phyloP scores from a whole-genome alignment of 2,329 filamentous ascomycete genomes.

The Fusarium falciforme region DNA sequence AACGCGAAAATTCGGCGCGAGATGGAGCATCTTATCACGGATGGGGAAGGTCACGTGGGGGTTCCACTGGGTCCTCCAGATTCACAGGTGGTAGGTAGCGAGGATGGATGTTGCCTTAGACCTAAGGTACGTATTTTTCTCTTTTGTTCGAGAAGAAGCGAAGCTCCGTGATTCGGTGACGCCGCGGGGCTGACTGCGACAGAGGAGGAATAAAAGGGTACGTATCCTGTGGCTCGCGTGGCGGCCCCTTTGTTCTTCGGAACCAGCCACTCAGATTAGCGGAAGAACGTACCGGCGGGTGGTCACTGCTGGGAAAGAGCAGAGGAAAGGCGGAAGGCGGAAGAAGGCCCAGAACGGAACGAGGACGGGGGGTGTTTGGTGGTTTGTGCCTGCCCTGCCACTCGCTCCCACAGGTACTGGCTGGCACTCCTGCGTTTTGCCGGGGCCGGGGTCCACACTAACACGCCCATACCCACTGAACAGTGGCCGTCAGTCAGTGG shows the following conservation, averaged over 20 bases:
- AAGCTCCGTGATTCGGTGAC: slow-evolving; percentile 23
- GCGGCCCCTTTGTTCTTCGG: slow-evolving; percentile 21
- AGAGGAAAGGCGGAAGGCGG: not conserved
- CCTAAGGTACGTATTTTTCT: not conserved
- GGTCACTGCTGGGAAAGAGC: slow-evolving; percentile 14
- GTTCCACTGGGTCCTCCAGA: not conserved
- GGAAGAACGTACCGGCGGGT: slow-evolving; percentile 21
- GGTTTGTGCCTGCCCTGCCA: not conserved
- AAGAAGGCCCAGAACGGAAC: not conserved
- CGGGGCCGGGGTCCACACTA: slow-evolving; percentile 20
- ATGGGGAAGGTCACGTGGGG: slow-evolving; percentile 40
- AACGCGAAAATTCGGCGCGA: slow-evolving; percentile 34
- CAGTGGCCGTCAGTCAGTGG: not conserved
- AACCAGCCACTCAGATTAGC: slow-evolving; percentile 36
- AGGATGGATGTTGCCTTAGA: slow-evolving; percentile 12
- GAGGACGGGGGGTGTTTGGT: slow-evolving; percentile 7
- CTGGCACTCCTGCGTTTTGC: slow-evolving; percentile 30
- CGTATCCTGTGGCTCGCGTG: slow-evolving; percentile 20
- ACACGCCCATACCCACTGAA: not conserved
- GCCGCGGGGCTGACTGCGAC: slow-evolving; percentile 16
- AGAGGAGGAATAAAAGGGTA: slow-evolving; percentile 3
- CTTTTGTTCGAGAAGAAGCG: not conserved
- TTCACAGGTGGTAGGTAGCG: not conserved
- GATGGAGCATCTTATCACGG: slow-evolving; percentile 28
- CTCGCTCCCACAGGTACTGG: slow-evolving; percentile 6